These are phyloP conservation scores for Coemansia furcata DNA, from an alignment of 192 early-diverging fungal genomes.

Conservation along the genomic window DNA sequence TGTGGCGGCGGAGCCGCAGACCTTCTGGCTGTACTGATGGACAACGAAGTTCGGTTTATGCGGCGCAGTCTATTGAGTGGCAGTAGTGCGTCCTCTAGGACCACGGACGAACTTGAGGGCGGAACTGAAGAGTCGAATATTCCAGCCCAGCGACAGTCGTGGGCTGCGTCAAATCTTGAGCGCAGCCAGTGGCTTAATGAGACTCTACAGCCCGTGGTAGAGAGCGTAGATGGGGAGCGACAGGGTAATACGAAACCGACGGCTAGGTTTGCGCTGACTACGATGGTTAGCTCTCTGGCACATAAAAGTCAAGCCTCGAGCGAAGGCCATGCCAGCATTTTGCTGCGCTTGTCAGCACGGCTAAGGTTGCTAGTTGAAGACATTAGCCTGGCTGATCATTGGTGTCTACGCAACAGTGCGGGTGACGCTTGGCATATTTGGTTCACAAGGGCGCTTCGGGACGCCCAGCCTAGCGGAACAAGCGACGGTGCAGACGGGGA, in stretches of 20 bases:
- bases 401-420: slow-evolving; percentile 27
- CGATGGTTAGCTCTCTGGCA: slow-evolving; percentile 11
- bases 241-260: not conserved
- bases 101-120: slow-evolving; percentile 5
- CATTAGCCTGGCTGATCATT: slow-evolving; percentile 19
- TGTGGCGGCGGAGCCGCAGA: not conserved
- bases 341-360: slow-evolving; percentile 1
- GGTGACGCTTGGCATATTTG: slow-evolving; percentile 32
- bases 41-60: slow-evolving; percentile 40
- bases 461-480: not conserved
- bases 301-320: not conserved
- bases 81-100: slow-evolving; percentile 6
- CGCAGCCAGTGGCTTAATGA: slow-evolving; percentile 25
- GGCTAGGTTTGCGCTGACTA: slow-evolving; percentile 17
- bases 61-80: slow-evolving; percentile 29
- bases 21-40: slow-evolving; percentile 27
- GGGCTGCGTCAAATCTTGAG: slow-evolving; percentile 27
- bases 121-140: not conserved
- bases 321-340: not conserved
- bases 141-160: slow-evolving; percentile 12
- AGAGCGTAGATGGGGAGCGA: not conserved
- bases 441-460: slow-evolving; percentile 11
- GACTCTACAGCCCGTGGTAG: slow-evolving; percentile 2
- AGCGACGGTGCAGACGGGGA: not conserved
- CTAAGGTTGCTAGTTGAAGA: slow-evolving; percentile 17